phyloP scores from a whole-genome alignment of 768 basidiomycete genomes.

The Mycena crocata region DNA sequence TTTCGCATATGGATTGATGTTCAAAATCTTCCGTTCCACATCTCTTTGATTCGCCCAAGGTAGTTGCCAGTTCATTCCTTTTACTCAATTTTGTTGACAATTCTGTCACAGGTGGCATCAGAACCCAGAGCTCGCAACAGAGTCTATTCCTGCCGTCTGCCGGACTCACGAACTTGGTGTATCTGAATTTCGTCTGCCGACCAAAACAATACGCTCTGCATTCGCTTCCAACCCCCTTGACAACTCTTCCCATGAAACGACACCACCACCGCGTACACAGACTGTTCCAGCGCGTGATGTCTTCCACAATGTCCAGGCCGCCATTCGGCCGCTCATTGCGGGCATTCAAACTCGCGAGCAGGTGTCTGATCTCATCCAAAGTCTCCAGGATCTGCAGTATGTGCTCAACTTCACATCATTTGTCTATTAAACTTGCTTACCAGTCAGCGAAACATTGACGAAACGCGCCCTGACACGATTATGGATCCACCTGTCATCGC shows the following conservation, averaged over 20 bases:
- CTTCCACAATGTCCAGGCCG: slow-evolving; percentile 10
- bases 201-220: neutral
- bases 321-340: slow-evolving; percentile 1
- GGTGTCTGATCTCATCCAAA: neutral
- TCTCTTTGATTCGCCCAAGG: slow-evolving; percentile 5
- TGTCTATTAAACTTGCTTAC: neutral
- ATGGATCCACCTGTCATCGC: neutral
- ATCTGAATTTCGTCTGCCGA: neutral
- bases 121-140: neutral
- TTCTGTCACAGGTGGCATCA: slow-evolving; percentile 10
- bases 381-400: slow-evolving; percentile 6
- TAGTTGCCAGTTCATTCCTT: neutral
- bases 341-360: slow-evolving; percentile 4
- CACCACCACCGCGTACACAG: neutral
- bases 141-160: neutral
- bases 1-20: slow-evolving; percentile 15
- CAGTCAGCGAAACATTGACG: neutral
- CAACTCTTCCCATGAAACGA: neutral
- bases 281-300: slow-evolving; percentile 4
- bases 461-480: neutral
- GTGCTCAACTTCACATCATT: neutral
- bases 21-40: slow-evolving; percentile 5
- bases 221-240: slow-evolving; percentile 8
- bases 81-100: neutral
- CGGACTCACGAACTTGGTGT: neutral